These are phyloP conservation scores for Cardamine chenopodiifolia DNA, from an alignment of 345 rosid species.

Conservation along the genomic window DNA sequence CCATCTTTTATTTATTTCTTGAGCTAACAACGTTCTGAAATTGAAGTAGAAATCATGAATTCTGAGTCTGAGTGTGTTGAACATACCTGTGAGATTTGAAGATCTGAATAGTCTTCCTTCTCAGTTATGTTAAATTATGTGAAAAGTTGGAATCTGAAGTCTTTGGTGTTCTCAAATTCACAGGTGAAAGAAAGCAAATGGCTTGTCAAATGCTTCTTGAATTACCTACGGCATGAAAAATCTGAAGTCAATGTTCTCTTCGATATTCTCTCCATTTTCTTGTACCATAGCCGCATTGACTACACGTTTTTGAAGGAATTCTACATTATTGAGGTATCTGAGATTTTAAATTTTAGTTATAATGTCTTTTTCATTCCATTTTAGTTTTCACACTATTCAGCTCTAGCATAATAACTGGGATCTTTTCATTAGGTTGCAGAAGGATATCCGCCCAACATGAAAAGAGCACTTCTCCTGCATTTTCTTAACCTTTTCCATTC, in stretches of 20 bases:
- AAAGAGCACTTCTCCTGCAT: slow-evolving; percentile 83
- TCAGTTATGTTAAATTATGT: slow-evolving; percentile 10
- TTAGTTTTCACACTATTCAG: slow-evolving; percentile 22
- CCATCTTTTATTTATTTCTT: not conserved
- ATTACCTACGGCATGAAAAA: slow-evolving; percentile 84
- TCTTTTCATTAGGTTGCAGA: slow-evolving; percentile 75
- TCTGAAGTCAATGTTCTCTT: slow-evolving; percentile 86
- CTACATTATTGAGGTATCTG: slow-evolving; percentile 89
- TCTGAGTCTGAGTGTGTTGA: not conserved
- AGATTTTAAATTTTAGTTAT: not conserved
- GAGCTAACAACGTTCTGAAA: not conserved
- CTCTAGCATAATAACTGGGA: slow-evolving; percentile 35
- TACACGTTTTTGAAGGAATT: slow-evolving; percentile 97
- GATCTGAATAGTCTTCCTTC: slow-evolving; percentile 22
- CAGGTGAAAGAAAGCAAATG: slow-evolving; percentile 99
- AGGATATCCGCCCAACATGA: slow-evolving; percentile 84
- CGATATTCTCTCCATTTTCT: slow-evolving; percentile 88
- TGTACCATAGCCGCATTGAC: slow-evolving; percentile 92
- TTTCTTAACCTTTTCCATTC: slow-evolving; percentile 89
- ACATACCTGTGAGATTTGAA: slow-evolving; percentile 7
- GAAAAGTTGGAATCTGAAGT: slow-evolving; percentile 23
- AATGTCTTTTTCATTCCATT: not conserved
- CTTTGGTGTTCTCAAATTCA: slow-evolving; percentile 37
- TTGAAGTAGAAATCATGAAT: slow-evolving; percentile 1
- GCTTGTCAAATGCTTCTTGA: slow-evolving; percentile 96